Evolutionary conservation across 179 eudicot species (phyloP).

Genomic region (Beta corolliflora): DNA sequence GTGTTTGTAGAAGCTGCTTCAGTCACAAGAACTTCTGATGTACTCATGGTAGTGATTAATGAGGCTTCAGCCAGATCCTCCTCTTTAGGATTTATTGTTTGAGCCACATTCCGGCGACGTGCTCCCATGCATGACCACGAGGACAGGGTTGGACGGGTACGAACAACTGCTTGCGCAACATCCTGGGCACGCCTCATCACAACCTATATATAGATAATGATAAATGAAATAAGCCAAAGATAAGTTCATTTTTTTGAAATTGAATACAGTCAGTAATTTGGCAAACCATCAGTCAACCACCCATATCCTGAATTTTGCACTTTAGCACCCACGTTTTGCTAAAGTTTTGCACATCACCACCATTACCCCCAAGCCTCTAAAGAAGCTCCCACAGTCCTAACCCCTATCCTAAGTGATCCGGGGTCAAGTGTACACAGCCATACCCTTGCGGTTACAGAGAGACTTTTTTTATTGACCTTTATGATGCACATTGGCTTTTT

Average conservation of each 20-base stretch:
- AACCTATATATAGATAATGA: constrained; percentile 45
- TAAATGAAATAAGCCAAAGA: constrained; percentile 10
- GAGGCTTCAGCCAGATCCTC: constrained; percentile 50
- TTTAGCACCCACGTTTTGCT: not conserved
- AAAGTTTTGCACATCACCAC: not conserved
- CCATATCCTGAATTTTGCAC: not conserved
- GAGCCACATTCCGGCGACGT: constrained; percentile 63
- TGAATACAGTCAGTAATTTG: not conserved
- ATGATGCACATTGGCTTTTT: not conserved
- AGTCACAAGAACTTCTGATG: constrained; percentile 48
- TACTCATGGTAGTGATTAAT: constrained; percentile 41
- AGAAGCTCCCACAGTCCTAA: not conserved
- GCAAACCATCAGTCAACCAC: not conserved
- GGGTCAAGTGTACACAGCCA: not conserved
- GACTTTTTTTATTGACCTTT: not conserved
- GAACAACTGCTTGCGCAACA: constrained; percentile 93
- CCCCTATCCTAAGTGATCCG: not conserved
- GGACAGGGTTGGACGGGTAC: constrained; percentile 74
- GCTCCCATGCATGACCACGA: constrained; percentile 98
- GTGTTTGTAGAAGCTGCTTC: constrained; percentile 33
- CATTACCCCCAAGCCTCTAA: not conserved
- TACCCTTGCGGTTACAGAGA: not conserved
- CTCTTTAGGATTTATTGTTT: constrained; percentile 38
- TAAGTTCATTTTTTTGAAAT: not conserved
- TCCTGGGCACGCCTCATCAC: constrained; percentile 90